Percentiles rank a stretch among this genome's conserved stretches.
phyloP scores from a whole-genome alignment of 139 green algal species.

The Dunaliella primolecta region DNA sequence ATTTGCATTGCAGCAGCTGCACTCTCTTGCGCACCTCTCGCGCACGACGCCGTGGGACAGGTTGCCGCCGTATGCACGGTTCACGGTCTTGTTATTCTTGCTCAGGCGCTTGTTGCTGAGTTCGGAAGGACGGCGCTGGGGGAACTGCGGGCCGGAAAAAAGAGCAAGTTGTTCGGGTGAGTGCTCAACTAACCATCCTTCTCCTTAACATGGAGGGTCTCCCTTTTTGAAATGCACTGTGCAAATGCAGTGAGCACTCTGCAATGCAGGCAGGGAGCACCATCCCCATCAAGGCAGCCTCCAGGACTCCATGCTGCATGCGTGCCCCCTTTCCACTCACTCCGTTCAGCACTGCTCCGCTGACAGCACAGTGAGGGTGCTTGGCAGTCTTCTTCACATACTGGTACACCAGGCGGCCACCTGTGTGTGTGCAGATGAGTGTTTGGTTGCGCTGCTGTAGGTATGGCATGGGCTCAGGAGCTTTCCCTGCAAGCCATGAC shows the following conservation, averaged over 20 bases:
- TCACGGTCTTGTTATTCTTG: slow-evolving; percentile 93
- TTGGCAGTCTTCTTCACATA: slow-evolving; percentile 87
- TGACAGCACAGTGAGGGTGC: slow-evolving; percentile 74
- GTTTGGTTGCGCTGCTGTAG: no score
- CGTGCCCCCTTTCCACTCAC: slow-evolving; percentile 41
- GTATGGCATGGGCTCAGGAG: no score
- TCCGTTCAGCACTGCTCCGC: slow-evolving; percentile 76
- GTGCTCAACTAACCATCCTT: not conserved
- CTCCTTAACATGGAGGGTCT: not conserved
- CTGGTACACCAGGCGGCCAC: slow-evolving; percentile 87
- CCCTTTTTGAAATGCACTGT: not conserved
- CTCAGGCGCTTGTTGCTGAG: slow-evolving; percentile 71
- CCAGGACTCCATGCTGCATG: no score
- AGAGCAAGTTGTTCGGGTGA: not conserved
- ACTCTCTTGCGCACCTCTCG: no score
- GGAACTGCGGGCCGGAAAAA: slow-evolving; percentile 45
- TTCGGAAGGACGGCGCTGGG: slow-evolving; percentile 55
- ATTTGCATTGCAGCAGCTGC: no score
- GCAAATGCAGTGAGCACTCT: no score
- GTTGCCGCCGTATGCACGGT: slow-evolving; percentile 90
- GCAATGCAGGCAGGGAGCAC: no score
- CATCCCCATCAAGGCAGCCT: no score
- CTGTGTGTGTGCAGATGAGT: slow-evolving; percentile 59
- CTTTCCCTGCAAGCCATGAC: no score
- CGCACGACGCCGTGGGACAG: slow-evolving; percentile 80